Evolutionary conservation across 441 rosid genomes (phyloP).

Genomic region (Isatis lusitanica): DNA sequence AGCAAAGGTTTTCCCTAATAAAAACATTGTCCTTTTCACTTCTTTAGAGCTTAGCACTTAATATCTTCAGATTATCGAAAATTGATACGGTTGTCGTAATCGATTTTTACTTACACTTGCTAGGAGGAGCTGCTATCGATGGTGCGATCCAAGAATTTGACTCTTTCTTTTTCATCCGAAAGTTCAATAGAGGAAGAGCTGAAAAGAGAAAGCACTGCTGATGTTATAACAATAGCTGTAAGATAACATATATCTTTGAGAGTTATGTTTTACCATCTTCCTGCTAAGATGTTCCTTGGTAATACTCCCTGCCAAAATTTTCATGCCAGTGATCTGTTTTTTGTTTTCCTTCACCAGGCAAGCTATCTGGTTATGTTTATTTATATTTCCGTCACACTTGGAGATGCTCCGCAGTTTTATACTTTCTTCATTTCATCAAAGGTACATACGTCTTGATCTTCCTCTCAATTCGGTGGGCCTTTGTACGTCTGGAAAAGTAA

Average conservation of each 20-base stretch:
- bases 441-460: conserved; percentile 40
- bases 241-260: conserved; percentile 30
- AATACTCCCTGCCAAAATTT: conserved; percentile 4
- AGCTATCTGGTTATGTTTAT: conserved; percentile 81
- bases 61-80: neutral
- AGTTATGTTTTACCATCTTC: conserved; percentile 20
- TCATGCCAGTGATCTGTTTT: conserved; percentile 21
- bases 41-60: conserved; percentile 12
- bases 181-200: conserved; percentile 83
- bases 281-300: conserved; percentile 11
- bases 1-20: conserved; percentile 52
- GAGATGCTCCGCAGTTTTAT: conserved; percentile 54
- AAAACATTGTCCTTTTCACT: conserved; percentile 3
- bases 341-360: conserved; percentile 40
- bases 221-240: conserved; percentile 63
- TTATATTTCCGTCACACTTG: conserved; percentile 66
- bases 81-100: conserved; percentile 4
- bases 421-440: conserved; percentile 63
- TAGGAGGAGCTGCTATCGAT: conserved; percentile 65
- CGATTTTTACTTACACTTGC: conserved; percentile 25
- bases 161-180: conserved; percentile 74
- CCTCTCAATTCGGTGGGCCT: conserved; percentile 27
- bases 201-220: conserved; percentile 81
- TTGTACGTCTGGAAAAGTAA: conserved; percentile 7
- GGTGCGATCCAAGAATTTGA: conserved; percentile 62